Conservation (phyloP, 208 protist genomes). For the Trypanosoma scelopori region DNA sequence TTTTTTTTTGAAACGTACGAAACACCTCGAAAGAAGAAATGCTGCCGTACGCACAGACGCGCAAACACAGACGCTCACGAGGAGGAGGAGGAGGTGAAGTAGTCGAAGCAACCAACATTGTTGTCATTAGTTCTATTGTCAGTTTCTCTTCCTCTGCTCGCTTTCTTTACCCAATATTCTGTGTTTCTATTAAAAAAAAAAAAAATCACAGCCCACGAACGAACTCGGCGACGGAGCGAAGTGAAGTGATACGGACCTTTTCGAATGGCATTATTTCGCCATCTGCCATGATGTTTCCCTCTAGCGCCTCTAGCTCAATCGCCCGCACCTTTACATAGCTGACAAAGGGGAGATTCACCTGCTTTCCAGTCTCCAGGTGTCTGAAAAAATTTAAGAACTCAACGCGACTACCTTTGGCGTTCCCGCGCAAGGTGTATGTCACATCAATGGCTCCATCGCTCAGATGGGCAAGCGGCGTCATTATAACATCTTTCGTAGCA, state of each 20-base stretch:
- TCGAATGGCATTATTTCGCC: constrained; percentile 82
- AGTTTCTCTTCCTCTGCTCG: neutral
- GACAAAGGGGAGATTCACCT: constrained; percentile 62
- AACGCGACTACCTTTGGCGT: constrained; percentile 36
- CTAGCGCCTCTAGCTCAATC: constrained; percentile 73
- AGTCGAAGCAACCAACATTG: constrained; percentile 3
- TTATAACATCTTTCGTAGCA: constrained; percentile 71
- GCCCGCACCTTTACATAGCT: constrained; percentile 83
- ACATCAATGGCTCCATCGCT: constrained; percentile 82
- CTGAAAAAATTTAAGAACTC: constrained; percentile 77
- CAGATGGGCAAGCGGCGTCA: constrained; percentile 75
- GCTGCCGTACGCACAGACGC: neutral
- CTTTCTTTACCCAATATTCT: too few species aligned
- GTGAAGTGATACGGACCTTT: constrained; percentile 61
- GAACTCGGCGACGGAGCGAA: constrained; percentile 46
- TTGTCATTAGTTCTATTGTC: constrained; percentile 19
- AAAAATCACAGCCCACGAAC: constrained; percentile 35
- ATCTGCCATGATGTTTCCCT: constrained; percentile 76
- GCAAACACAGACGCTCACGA: neutral
- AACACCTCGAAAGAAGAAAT: neutral
- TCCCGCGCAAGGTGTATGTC: constrained; percentile 47
- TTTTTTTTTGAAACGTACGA: neutral
- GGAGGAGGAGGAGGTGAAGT: neutral
- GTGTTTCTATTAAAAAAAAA: too few species aligned
- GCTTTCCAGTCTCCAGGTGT: constrained; percentile 52